These are phyloP conservation scores for Inga oerstediana DNA, from an alignment of 306 rosid species.

Conservation along the genomic window DNA sequence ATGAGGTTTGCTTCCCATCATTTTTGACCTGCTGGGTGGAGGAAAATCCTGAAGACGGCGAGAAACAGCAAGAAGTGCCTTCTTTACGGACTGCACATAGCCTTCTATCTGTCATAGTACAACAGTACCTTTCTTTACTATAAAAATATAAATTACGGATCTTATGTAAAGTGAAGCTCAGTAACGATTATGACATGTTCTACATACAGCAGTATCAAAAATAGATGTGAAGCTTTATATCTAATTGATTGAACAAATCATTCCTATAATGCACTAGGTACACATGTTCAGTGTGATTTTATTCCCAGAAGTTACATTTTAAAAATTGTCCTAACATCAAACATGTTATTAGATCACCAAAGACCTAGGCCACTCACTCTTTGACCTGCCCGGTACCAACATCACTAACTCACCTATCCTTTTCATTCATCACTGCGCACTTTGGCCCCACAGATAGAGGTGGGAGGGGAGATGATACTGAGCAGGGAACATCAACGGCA, in stretches of 20 bases:
- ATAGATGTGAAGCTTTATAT: background rate
- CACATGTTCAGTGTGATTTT: background rate
- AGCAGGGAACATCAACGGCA: background rate
- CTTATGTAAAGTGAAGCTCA: conserved; percentile 9
- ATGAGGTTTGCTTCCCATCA: conserved; percentile 52
- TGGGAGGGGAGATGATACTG: background rate
- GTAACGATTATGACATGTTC: background rate
- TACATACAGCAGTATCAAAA: background rate
- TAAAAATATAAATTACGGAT: background rate
- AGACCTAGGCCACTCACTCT: background rate
- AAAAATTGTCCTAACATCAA: background rate
- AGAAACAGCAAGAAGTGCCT: conserved; percentile 85
- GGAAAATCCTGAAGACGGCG: conserved; percentile 75
- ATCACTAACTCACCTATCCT: background rate
- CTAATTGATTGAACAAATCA: background rate
- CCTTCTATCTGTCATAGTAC: conserved; percentile 86
- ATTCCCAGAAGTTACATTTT: background rate
- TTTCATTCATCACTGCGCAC: background rate
- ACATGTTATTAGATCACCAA: background rate
- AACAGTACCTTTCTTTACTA: conserved; percentile 21
- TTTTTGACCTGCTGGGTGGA: conserved; percentile 54
- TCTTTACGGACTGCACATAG: conserved; percentile 71
- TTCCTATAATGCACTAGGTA: background rate
- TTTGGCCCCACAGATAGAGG: background rate
- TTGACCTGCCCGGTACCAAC: background rate